Conservation (phyloP, 1,284 basidiomycete genomes). For the Neolentinus lepideus region DNA sequence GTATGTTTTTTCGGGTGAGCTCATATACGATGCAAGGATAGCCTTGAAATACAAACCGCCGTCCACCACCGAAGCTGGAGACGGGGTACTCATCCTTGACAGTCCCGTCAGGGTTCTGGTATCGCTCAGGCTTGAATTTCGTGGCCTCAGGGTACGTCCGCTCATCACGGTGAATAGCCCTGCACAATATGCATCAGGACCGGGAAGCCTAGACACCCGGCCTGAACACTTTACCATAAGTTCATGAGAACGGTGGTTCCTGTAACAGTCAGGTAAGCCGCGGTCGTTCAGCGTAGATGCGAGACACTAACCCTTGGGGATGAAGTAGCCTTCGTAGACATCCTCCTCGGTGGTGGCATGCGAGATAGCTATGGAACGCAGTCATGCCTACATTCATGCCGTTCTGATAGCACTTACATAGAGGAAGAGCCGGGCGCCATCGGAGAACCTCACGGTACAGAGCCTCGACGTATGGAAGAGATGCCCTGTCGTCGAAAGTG, state of each 20-base stretch:
- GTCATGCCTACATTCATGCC: neutral
- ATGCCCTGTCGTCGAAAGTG: slow-evolving; percentile 17
- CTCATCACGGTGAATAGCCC: neutral
- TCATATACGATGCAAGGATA: neutral
- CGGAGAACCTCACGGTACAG: slow-evolving; percentile 24
- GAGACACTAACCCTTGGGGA: neutral
- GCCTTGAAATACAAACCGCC: neutral
- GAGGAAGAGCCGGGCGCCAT: slow-evolving; percentile 15
- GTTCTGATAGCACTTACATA: neutral
- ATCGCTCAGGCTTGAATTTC: neutral
- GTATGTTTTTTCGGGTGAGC: neutral
- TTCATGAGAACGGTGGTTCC: neutral
- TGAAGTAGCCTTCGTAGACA: neutral
- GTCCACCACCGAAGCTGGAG: neutral
- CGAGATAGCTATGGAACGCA: neutral
- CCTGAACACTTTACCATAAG: neutral
- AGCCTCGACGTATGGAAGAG: slow-evolving; percentile 23
- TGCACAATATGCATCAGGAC: neutral
- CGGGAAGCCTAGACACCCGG: neutral
- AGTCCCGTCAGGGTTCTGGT: neutral
- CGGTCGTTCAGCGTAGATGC: neutral
- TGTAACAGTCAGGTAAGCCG: neutral
- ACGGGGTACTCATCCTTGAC: neutral
- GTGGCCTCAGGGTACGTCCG: neutral
- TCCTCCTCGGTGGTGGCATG: neutral